Percentiles rank a stretch among this genome's conserved stretches.
Conservation (phyloP, 805 yeast species). For the Starmerella kuoi region DNA sequence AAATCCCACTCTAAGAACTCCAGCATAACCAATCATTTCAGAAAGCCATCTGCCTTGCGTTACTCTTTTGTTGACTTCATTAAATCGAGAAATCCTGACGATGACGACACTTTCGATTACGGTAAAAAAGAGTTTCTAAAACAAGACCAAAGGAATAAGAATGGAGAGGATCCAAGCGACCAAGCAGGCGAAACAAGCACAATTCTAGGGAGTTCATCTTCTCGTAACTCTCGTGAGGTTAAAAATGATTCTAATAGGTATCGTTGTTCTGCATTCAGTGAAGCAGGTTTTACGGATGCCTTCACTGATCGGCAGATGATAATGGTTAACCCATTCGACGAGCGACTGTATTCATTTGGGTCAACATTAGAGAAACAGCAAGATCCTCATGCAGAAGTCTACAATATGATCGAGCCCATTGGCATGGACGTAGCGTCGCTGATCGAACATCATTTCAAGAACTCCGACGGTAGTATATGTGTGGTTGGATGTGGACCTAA, state of each 20-base stretch:
- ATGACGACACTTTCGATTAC: slow-evolving; percentile 10
- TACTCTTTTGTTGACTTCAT: slow-evolving; percentile 8
- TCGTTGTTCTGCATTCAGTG: slow-evolving; percentile 1
- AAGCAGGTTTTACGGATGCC: slow-evolving; percentile 14
- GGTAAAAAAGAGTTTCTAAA: slow-evolving; percentile 5
- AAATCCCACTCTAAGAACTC: not conserved
- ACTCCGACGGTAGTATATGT: slow-evolving; percentile 29
- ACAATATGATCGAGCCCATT: slow-evolving; percentile 6
- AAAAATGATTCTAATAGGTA: not conserved
- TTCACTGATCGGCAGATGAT: slow-evolving; percentile 8
- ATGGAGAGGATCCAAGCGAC: not conserved
- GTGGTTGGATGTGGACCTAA: slow-evolving; percentile 28
- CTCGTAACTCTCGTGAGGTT: not conserved
- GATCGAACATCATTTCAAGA: slow-evolving; percentile 6
- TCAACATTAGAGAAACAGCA: not conserved
- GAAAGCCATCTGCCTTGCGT: not conserved
- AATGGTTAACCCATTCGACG: slow-evolving; percentile 10
- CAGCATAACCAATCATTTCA: not conserved
- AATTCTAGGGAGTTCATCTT: no score
- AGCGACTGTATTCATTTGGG: not conserved
- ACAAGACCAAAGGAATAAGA: no score
- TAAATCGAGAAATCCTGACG: slow-evolving; percentile 14
- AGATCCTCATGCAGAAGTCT: not conserved
- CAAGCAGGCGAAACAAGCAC: not conserved
- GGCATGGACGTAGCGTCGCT: slow-evolving; percentile 14